These are phyloP conservation scores for Boletellus emodensis DNA, from an alignment of 768 basidiomycete species.

Conservation along the genomic window DNA sequence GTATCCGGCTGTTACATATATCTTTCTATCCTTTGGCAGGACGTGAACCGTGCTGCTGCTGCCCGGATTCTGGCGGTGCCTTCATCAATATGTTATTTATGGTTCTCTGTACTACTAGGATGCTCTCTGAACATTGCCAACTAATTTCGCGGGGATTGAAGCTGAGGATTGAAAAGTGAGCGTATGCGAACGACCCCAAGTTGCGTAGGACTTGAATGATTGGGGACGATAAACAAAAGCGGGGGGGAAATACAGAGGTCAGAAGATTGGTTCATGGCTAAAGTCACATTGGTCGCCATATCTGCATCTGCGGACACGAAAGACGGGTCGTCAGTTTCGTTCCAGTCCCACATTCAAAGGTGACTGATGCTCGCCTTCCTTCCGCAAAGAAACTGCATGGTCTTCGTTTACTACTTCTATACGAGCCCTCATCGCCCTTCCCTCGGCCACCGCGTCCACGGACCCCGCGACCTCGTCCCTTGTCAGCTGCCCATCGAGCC, in stretches of 20 bases:
- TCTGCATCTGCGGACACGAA: constrained; percentile 72
- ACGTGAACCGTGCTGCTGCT: constrained; percentile 19
- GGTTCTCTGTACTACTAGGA: constrained; percentile 33
- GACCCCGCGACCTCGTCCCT: constrained; percentile 52
- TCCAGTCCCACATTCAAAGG: constrained; percentile 21
- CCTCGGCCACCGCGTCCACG: constrained; percentile 59
- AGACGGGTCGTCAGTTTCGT: constrained; percentile 35
- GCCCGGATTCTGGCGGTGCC: constrained; percentile 24
- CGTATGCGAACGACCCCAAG: too few relatives aligned
- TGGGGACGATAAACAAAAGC: not conserved
- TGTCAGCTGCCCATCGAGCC: constrained; percentile 43
- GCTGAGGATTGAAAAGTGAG: not conserved
- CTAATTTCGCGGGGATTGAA: constrained; percentile 5
- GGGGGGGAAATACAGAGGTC: not conserved
- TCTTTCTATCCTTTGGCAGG: constrained; percentile 27
- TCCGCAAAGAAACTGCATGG: constrained; percentile 87
- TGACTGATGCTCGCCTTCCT: constrained; percentile 84
- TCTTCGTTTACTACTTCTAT: constrained; percentile 81
- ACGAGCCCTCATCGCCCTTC: constrained; percentile 52
- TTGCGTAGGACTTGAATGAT: too few relatives aligned
- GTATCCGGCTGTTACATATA: constrained; percentile 28
- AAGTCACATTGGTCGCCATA: constrained; percentile 88
- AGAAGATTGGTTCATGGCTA: constrained; percentile 55
- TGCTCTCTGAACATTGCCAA: constrained; percentile 20
- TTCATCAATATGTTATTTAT: constrained; percentile 34